A percentile compares a stretch with the other conserved stretches of the same genome.
phyloP scores from a whole-genome alignment of 768 basidiomycete species.

The Termitomyces sp. region DNA sequence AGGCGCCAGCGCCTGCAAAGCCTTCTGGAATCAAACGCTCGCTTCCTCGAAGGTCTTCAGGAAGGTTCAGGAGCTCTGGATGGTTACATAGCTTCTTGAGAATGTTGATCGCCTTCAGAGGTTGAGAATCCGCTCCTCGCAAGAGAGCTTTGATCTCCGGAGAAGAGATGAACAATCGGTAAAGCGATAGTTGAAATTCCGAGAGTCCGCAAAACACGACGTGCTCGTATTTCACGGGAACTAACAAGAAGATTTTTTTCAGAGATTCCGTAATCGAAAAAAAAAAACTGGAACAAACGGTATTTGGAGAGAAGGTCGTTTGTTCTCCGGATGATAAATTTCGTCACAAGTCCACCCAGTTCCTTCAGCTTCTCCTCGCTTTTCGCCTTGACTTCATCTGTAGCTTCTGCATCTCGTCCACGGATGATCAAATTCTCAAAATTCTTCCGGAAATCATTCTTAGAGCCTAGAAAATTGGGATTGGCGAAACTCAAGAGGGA shows the following conservation, averaged over 20 bases:
- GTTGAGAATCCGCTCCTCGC: constrained; percentile 84
- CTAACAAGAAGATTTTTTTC: constrained; percentile 31
- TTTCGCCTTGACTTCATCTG: constrained; percentile 68
- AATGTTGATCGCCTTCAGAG: constrained; percentile 93
- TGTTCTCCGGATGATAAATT: constrained; percentile 92
- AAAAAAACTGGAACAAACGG: constrained; percentile 43
- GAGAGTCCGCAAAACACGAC: constrained; percentile 91
- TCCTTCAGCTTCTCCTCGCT: constrained; percentile 91
- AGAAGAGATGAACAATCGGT: constrained; percentile 87
- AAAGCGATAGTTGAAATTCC: constrained; percentile 77
- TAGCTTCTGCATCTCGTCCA: constrained; percentile 86
- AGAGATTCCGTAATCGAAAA: neutral
- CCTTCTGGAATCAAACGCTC: constrained; percentile 79
- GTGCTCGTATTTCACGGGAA: constrained; percentile 98
- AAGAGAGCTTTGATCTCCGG: constrained; percentile 89
- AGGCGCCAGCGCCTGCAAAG: constrained; percentile 55
- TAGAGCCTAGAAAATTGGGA: constrained; percentile 82
- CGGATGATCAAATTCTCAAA: constrained; percentile 90
- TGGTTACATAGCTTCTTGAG: constrained; percentile 96
- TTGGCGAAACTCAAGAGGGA: constrained; percentile 92
- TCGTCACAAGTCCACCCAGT: constrained; percentile 79
- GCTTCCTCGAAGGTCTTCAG: constrained; percentile 77
- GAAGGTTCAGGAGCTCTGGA: constrained; percentile 84
- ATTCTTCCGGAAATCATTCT: constrained; percentile 91
- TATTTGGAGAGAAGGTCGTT: constrained; percentile 96